Evolutionary conservation across 257 asterid species (phyloP), one percentile per base, ranked within the genome.

Genomic region (Jacaranda mimosifolia): DNA sequence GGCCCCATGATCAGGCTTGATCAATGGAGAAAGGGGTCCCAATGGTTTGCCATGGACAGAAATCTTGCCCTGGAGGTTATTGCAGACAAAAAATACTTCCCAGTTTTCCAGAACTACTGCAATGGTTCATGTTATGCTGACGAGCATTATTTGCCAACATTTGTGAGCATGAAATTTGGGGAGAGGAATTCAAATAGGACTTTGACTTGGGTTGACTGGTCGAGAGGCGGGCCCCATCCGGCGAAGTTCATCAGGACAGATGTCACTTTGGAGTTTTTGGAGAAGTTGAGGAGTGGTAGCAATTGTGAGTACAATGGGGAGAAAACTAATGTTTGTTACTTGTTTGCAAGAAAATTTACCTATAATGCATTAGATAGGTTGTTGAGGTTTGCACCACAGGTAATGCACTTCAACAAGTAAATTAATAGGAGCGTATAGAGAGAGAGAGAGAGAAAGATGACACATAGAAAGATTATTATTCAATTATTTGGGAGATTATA

Each of bases 21-120:
- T 0, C 90, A 93, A 14, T 93, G 99, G 99, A 63, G 94, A 26
- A 95, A 95, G 52, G 99, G 98, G 39, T 87, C 98, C 42, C 97
- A 95, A 51, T 95, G 98, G 99, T 95, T 95, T 11, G 90, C 67
- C n/a, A 87, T 90, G 67, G 94, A 91, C 32, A 77, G 97, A 11
- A 78, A 57, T 11, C 88, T 93, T 0, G 98, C 98, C 2, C 0
- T 90, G 3, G 98, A 93, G 75, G 87, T 95, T 0, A 55, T 93
- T 9, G 74, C 94, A 0, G 99, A 95, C 55, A 75, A n/a, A 3
- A 63, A 45, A 0, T 89, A 87, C 68, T 93, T 91, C 18, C 78
- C 89, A 0, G 48, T 80, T 1, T 95, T 89, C 42, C 87, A 81
- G n/a, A 48, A 63, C 0, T 64, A 87, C 40, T 95, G 99, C 72